A percentile compares a stretch with the other conserved stretches of the same genome.
These are phyloP conservation scores for Rhizopogon vesiculosus DNA, from an alignment of 768 basidiomycete genomes.

Conservation along the genomic window DNA sequence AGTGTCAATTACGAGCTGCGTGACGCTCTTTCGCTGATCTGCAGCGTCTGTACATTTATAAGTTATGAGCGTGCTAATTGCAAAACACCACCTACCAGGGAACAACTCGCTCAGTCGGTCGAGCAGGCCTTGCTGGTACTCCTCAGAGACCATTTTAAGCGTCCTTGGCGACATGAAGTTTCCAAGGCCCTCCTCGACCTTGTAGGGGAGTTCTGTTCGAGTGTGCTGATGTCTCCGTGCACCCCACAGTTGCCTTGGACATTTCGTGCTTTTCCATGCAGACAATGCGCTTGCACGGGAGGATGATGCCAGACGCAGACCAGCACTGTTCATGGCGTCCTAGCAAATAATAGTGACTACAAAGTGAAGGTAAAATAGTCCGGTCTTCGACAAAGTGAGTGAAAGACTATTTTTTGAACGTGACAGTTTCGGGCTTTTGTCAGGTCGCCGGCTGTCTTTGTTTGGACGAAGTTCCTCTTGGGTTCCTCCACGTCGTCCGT, in stretches of 20 bases:
- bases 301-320: conserved; percentile 18
- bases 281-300: conserved; percentile 12
- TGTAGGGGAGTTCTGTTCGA: conserved; percentile 56
- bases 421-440: conserved; percentile 11
- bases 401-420: conserved; percentile 8
- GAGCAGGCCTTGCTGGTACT: conserved; percentile 84
- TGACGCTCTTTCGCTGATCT: conserved; percentile 52
- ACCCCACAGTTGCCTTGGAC: conserved; percentile 11
- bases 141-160: conserved; percentile 65
- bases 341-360: not conserved
- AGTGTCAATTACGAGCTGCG: conserved; percentile 68
- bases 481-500: conserved; percentile 18
- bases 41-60: conserved; percentile 40
- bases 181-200: conserved; percentile 67
- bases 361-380: not conserved
- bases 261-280: conserved; percentile 10
- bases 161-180: conserved; percentile 74
- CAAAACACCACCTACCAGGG: conserved; percentile 44
- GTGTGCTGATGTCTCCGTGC: conserved; percentile 41
- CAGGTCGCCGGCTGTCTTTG: conserved; percentile 7
- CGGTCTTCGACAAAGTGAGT: not conserved
- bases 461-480: conserved; percentile 9
- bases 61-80: not conserved
- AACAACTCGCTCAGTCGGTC: conserved; percentile 73
- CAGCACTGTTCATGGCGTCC: conserved; percentile 17